Evolutionary conservation across 176 grass and related monocot genomes (phyloP), one percentile per base, ranked within the genome.

Genomic region (Oryza longistaminata): DNA sequence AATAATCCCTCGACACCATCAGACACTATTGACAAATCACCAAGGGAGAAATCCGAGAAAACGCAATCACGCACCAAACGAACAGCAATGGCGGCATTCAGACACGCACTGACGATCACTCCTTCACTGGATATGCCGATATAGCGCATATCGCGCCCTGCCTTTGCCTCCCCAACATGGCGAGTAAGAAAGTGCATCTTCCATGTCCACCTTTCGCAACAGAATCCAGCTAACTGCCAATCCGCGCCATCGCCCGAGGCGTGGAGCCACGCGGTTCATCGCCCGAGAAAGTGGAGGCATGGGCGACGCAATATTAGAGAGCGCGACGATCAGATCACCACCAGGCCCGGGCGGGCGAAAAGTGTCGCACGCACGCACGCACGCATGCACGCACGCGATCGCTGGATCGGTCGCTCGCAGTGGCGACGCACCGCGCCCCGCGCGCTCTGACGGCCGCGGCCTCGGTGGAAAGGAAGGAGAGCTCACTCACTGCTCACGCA

Each of bases 271-370:
- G 75, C 70, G 55, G 68, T 67, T 66, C 35, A 16, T 60, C 33
- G 80, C 84, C 85, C 75, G 4, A 84, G 85, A 91, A 81, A 91
- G 89, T 76, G 89, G 85, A 65, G 64, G 89, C 81, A 87, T 87
- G 89, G 89, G 89, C 85, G 16, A 84, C 76, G 69, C 85, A 80
- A 61, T 87, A 68, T 86, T 34, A 16, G 17, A 67, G 16, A 3
- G 12, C 29, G 29, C 29, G 29, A 1, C 45, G 29, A 40, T 21
- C 52, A 58, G 16, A 58, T 58, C 52, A 58, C 52, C 52, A 58
- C 52, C 17, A 21, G 14, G 11, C 4, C 14, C 49, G 15, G 52
- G 52, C 52, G 6, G 6, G 52, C 5, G 52, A 10, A 58, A 58
- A 58, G 17, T 6, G 17, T 17, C 3, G 46, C 46, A 58, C 16